phyloP scores from a whole-genome alignment of 2,329 filamentous ascomycete genomes.

The Xylaria sp. region DNA sequence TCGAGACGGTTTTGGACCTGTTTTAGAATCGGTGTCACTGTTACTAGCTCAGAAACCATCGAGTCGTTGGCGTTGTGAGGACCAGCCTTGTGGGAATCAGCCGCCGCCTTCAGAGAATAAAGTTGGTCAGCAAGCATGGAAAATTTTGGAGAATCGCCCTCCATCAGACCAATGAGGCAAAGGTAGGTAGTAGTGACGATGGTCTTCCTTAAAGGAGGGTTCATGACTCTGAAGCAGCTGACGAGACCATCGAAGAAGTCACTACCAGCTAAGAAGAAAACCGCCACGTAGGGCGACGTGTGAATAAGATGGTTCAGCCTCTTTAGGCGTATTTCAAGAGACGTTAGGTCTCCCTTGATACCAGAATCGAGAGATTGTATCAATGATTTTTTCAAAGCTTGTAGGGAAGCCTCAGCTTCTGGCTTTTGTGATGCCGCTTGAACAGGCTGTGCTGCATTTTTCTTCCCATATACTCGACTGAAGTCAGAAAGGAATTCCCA shows the following conservation, averaged over 20 bases:
- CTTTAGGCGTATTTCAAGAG: constrained; percentile 64
- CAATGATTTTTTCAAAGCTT: constrained; percentile 69
- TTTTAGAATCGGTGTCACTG: constrained; percentile 78
- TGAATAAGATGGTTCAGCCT: constrained; percentile 72
- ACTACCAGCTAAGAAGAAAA: constrained; percentile 80
- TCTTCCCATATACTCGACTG: constrained; percentile 73
- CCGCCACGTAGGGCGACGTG: constrained; percentile 65
- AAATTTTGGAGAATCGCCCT: constrained; percentile 72
- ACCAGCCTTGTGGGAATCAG: constrained; percentile 69
- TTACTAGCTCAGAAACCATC: constrained; percentile 83
- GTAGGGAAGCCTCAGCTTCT: constrained; percentile 64
- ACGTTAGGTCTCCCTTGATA: constrained; percentile 63
- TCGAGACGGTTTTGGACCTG: constrained; percentile 67
- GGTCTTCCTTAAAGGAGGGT: constrained; percentile 70
- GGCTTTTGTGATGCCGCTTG: constrained; percentile 62
- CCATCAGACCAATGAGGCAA: constrained; percentile 75
- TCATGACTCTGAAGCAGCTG: constrained; percentile 71
- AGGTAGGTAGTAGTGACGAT: constrained; percentile 80
- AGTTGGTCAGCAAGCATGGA: constrained; percentile 84
- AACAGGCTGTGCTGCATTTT: constrained; percentile 63
- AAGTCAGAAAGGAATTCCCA: constrained; percentile 77
- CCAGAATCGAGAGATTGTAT: constrained; percentile 71
- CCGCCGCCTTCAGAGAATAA: constrained; percentile 79
- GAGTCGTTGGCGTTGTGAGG: constrained; percentile 70
- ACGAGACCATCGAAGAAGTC: constrained; percentile 86